phyloP scores from a whole-genome alignment of 495 filamentous ascomycete species.

The Emericellopsis terricola region DNA sequence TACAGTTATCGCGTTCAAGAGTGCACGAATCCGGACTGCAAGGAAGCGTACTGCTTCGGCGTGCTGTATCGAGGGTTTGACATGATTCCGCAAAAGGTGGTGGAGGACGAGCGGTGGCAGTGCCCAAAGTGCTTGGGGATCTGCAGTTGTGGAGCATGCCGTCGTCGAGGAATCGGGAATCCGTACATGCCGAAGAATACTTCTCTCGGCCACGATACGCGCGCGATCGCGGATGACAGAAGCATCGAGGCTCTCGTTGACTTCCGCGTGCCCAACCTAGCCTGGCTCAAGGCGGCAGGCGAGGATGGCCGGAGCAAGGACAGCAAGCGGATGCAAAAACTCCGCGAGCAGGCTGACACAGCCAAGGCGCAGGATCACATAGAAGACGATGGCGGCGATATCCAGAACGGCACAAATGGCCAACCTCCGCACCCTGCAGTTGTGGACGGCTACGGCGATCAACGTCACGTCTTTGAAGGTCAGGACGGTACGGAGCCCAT shows the following conservation, averaged over 20 bases:
- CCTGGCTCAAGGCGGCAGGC: constrained; percentile 44
- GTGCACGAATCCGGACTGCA: constrained; percentile 48
- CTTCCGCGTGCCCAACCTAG: constrained; percentile 65
- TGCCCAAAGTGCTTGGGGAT: constrained; percentile 72
- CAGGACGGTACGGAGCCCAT: constrained; percentile 1
- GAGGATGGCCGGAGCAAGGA: constrained; percentile 30
- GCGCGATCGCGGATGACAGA: constrained; percentile 68
- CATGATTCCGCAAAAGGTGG: constrained; percentile 54
- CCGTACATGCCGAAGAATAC: constrained; percentile 75
- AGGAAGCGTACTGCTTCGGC: constrained; percentile 68
- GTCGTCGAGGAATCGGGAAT: constrained; percentile 19
- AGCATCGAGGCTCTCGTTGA: constrained; percentile 78
- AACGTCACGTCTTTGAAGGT: constrained; percentile 11
- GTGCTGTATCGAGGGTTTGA: constrained; percentile 80
- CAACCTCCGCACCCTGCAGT: constrained; percentile 15
- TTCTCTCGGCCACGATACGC: constrained; percentile 75
- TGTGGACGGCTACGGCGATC: constrained; percentile 16
- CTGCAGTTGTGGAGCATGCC: constrained; percentile 72
- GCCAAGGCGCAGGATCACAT: constrained; percentile 29
- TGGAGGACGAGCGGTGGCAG: constrained; percentile 65
- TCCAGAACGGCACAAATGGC: constrained; percentile 12
- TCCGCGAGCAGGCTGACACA: constrained; percentile 31
- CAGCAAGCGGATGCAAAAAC: constrained; percentile 29
- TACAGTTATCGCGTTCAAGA: constrained; percentile 62
- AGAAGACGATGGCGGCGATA: constrained; percentile 9